Conservation (phyloP, 148 eudicot species). For the Chenopodium formosanum region DNA sequence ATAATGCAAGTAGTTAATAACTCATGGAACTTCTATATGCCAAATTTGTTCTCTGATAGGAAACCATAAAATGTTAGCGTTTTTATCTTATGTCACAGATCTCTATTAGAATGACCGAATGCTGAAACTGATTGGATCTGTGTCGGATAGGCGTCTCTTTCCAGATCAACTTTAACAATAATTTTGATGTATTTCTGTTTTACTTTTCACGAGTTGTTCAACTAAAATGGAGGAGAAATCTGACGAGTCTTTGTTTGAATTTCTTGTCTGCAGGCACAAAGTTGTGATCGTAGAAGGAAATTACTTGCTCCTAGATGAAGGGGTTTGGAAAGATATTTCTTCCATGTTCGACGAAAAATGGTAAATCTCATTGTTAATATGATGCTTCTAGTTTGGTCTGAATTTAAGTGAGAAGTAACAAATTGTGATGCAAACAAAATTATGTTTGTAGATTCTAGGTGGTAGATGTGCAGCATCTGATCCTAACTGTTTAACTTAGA, state of each 20-base stretch:
- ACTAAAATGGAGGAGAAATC: background rate
- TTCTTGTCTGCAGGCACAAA: constrained; percentile 70
- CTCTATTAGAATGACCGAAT: background rate
- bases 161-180: background rate
- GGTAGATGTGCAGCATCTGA: background rate
- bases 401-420: background rate
- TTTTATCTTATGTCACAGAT: background rate
- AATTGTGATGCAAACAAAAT: background rate
- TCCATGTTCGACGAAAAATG: constrained; percentile 82
- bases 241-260: background rate
- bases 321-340: constrained; percentile 78
- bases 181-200: background rate
- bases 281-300: constrained; percentile 93
- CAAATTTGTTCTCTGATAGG: background rate
- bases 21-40: background rate
- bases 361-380: constrained; percentile 32
- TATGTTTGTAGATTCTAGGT: background rate
- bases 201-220: background rate
- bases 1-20: background rate
- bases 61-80: no score
- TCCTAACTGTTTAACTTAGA: background rate
- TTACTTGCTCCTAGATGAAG: constrained; percentile 79
- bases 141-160: background rate
- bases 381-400: constrained; percentile 7
- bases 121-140: background rate